A percentile compares a stretch with the other conserved stretches of the same genome.
phyloP scores from a whole-genome alignment of 2,329 filamentous ascomycete species.

The Alternaria hordeiaustralica region DNA sequence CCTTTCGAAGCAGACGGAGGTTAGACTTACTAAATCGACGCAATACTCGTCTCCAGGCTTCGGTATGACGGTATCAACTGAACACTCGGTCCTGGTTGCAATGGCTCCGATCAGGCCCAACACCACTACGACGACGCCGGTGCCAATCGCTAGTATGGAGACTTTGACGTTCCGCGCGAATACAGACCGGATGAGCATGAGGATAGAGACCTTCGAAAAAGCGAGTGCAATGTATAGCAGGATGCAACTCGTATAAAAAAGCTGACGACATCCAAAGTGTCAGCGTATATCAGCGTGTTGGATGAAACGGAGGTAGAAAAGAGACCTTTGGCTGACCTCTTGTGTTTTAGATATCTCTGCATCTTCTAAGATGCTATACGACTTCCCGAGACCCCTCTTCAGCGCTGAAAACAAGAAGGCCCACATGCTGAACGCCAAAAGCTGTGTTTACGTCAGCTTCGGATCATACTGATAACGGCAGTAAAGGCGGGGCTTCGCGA shows the following conservation, averaged over 20 bases:
- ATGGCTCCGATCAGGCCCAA: conserved; percentile 1
- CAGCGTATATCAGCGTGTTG: not conserved
- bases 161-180: conserved; percentile 1
- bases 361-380: not conserved
- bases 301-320: not conserved
- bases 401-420: not conserved
- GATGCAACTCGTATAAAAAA: conserved; percentile 3
- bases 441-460: not conserved
- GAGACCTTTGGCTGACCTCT: not conserved
- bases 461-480: not conserved
- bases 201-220: conserved; percentile 9
- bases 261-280: not conserved
- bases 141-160: not conserved
- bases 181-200: conserved; percentile 1
- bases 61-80: not conserved
- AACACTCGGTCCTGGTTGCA: conserved; percentile 2
- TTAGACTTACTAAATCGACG: not conserved
- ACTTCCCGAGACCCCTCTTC: conserved; percentile 5
- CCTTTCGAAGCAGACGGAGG: not conserved
- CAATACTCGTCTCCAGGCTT: not conserved
- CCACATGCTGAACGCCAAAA: conserved; percentile 8
- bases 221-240: conserved; percentile 7
- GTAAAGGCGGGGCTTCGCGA: not conserved
- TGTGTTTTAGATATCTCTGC: not conserved
- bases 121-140: not conserved